Evolutionary conservation across 2,329 filamentous ascomycete species (phyloP), one percentile per base, ranked within the genome.

Genomic region (Xylaria sp.): DNA sequence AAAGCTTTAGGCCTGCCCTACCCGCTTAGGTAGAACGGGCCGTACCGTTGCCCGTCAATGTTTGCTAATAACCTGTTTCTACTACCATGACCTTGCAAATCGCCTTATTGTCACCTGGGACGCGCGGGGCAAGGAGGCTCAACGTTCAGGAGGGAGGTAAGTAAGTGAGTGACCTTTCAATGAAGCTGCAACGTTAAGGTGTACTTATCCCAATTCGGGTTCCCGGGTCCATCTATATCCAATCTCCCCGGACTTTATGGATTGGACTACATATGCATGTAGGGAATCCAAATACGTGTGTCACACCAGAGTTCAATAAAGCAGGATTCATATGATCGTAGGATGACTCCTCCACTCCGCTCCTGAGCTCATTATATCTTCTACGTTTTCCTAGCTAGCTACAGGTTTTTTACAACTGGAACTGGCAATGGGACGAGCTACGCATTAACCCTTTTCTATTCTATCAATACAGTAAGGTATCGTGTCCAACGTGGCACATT

Each of bases 201-300:
- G 54, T 68, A 65, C 65, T 63, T 65, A 48, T 59, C 48, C 61
- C 59, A 59, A 65, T 26, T 53, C 42, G 20, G 59, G 56, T 31
- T 54, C 17, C 28, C 31, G 10, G n/a, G 44, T 61, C 65, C 57
- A 46, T 67, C 57, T 62, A 28, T 38, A 59, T 63, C 62, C 33
- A 60, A 66, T 31, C 56, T 40, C 60, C 46, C 53, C 40, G 20
- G 61, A 31, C 26, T 51, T 61, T 26, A 17, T 31, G 42, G 49
- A 60, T 13, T 26, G 44, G 11, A 60, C 64, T 49, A 56, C 56
- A 59, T 56, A 31, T n/a, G 23, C 28, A 53, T 53, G 49, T 53
- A 33, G 9, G 28, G 31, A 64, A 31, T 33, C 15, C 31, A 42
- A 56, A n/a, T 23, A 7, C 28, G 7, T 48, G 36, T 48, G 17